phyloP scores from a whole-genome alignment of 345 rosid species.

The Populus simonii region DNA sequence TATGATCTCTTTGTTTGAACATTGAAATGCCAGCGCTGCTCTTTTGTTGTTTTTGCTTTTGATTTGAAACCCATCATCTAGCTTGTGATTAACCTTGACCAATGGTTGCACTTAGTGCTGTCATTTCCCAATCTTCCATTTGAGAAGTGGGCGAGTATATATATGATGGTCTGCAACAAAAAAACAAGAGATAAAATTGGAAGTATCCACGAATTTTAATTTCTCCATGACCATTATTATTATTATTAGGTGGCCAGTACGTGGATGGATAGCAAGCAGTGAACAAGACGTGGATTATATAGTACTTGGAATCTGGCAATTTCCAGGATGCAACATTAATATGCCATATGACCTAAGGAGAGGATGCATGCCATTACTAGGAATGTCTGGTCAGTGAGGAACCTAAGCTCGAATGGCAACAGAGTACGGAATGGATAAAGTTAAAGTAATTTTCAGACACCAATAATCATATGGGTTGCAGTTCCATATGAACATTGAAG shows the following conservation, averaged over 20 bases:
- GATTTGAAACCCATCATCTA: not conserved
- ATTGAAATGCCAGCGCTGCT: not conserved
- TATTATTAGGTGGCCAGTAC: not conserved
- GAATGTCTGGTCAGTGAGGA: conserved; percentile 4
- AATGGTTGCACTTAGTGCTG: not conserved
- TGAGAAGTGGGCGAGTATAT: not conserved
- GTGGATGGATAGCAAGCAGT: not conserved
- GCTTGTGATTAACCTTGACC: not conserved
- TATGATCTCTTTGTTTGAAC: not conserved
- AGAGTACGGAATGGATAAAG: conserved; percentile 2
- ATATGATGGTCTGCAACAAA: not conserved
- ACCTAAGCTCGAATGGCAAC: not conserved
- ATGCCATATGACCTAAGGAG: not conserved
- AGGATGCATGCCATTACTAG: not conserved
- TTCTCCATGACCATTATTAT: not conserved
- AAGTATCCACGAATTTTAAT: not conserved
- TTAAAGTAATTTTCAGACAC: not conserved
- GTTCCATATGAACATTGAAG: conserved; percentile 1
- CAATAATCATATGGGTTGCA: not conserved
- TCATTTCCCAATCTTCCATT: conserved; percentile 4
- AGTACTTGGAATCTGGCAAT: not conserved
- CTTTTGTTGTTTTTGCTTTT: not conserved
- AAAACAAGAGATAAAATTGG: not conserved
- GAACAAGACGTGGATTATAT: not conserved
- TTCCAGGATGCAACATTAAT: not conserved